Evolutionary conservation across 2,329 filamentous ascomycete species (phyloP).

Genomic region (Fusarium staphyleae): DNA sequence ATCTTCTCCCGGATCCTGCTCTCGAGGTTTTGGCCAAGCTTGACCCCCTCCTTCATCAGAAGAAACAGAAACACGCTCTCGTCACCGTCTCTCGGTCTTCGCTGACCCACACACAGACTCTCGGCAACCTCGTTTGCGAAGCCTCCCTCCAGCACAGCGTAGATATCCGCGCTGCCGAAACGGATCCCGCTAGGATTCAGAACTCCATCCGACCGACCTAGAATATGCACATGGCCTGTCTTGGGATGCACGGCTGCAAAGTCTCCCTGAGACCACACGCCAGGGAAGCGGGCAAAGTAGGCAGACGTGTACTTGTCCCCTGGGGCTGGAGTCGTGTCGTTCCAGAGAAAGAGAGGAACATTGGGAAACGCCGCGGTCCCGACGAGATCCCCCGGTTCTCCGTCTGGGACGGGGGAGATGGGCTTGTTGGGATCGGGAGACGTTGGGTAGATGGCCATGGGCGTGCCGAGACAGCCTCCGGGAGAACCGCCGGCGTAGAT

Average conservation of each 20-base stretch:
- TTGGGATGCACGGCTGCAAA: constrained; percentile 75
- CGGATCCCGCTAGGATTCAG: constrained; percentile 80
- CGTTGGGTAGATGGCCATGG: constrained; percentile 66
- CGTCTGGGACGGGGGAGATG: constrained; percentile 57
- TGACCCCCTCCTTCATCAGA: constrained; percentile 62
- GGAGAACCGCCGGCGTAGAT: constrained; percentile 65
- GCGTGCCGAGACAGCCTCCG: constrained; percentile 57
- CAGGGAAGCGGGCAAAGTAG: constrained; percentile 68
- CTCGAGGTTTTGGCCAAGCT: constrained; percentile 63
- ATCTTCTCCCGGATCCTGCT: constrained; percentile 69
- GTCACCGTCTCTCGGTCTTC: constrained; percentile 63
- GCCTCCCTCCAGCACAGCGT: constrained; percentile 71
- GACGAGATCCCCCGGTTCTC: constrained; percentile 78
- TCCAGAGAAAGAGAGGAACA: constrained; percentile 73
- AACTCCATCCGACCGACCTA: constrained; percentile 79
- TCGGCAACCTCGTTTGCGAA: constrained; percentile 72
- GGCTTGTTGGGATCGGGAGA: constrained; percentile 52
- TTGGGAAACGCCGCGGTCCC: constrained; percentile 76
- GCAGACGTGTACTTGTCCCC: constrained; percentile 65
- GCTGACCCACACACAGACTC: constrained; percentile 81
- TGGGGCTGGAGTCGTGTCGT: constrained; percentile 56
- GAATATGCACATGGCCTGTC: constrained; percentile 70
- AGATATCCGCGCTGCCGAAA: constrained; percentile 83
- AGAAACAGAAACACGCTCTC: constrained; percentile 64
- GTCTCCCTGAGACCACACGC: constrained; percentile 85